Base-by-base conservation (phyloP, 2,329 filamentous ascomycete genomes). In the Lachnellula arida region DNA sequence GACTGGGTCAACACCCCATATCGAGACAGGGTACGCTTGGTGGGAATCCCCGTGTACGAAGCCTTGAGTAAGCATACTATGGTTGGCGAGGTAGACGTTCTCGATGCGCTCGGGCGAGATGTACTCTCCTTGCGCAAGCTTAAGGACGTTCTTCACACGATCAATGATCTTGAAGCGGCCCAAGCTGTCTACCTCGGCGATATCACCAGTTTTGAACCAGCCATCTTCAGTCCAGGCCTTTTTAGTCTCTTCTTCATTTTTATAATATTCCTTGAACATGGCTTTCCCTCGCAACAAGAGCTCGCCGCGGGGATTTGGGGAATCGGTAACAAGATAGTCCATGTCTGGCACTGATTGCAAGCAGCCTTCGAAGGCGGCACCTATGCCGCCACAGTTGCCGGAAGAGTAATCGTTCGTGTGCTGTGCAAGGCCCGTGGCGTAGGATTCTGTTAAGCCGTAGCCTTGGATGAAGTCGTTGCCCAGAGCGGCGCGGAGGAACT, bases 61-160 rank as follows among this genome's bases (percentile, higher is more conserved):
- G 2, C 87, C 91, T 68, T 88, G 87, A 22, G 85, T 82, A 25
- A 97, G 76, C 64, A 92, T 85, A 62, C 83, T 87, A 60, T 86
- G 86, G 74, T 88, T 91, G 60, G 88, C 90, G 60, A 95, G 79
- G 72, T 92, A 95, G 37, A 96, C 88, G 71, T 96, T 97, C 78
- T 99, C 94, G 69, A 99, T 90, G 55, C 92, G 89, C 76, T 99
- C 94, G 14, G 94, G 94, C 1, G 92, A 96, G 67, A 99, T 91
- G 75, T 99, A 99, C 76, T 99, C 94, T 72, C 94, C 94, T 74
- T 99, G 94, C 0, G 93, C 87, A 54, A 99, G 84, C 81, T 99
- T 99, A 70, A 99, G 84, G n/a, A 99, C 90, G 74, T 97, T 97
- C 87, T 99, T 99, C 75, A 91, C 87, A 67, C 94, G 91, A 74